phyloP scores from a whole-genome alignment of 495 filamentous ascomycete species.

The Penicillium herquei region DNA sequence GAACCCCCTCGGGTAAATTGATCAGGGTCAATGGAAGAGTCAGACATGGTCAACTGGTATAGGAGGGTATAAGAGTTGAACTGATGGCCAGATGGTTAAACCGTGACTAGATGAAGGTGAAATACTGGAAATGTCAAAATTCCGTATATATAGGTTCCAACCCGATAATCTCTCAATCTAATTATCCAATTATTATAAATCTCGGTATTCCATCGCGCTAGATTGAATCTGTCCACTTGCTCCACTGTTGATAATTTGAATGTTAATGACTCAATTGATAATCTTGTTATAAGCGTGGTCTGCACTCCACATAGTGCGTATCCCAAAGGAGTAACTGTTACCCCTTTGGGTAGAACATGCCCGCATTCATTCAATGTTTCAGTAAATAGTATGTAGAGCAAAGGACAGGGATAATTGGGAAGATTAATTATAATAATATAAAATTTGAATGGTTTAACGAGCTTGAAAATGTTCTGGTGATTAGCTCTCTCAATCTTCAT shows the following conservation, averaged over 20 bases:
- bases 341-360: background rate
- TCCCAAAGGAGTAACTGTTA: background rate
- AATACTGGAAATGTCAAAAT: background rate
- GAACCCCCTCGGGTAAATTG: conserved; percentile 1
- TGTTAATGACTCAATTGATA: no score
- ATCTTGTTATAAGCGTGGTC: background rate
- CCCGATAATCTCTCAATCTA: background rate
- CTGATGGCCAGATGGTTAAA: background rate
- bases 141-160: background rate
- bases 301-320: background rate
- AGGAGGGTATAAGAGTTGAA: background rate
- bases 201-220: background rate
- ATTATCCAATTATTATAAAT: conserved; percentile 1
- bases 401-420: background rate
- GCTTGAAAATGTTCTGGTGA: background rate
- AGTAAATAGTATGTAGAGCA: background rate
- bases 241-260: background rate
- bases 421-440: background rate
- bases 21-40: conserved; percentile 1
- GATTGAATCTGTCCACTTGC: background rate
- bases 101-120: background rate
- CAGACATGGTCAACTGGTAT: no score
- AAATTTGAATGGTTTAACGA: no score
- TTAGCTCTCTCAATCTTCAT: background rate
- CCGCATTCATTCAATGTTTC: background rate